Conservation (phyloP, 1,139 yeast species). For the Zygotorulaspora mrakii region DNA sequence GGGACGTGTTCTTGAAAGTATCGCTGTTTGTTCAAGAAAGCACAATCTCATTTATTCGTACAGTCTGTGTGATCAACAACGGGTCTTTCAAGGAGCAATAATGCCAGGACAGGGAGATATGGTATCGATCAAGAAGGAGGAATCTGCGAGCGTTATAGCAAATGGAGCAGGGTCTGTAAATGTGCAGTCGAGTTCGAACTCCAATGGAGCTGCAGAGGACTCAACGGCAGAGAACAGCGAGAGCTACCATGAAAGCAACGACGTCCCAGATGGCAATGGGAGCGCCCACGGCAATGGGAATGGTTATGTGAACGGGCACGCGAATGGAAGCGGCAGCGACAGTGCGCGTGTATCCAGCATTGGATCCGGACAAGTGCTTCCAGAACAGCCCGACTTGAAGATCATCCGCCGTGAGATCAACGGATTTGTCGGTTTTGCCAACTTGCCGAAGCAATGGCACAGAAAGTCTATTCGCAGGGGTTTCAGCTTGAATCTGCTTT, state of each 20-base stretch:
- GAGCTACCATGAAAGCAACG: too few relatives aligned
- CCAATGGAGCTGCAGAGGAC: slow-evolving; percentile 2
- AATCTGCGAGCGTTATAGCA: slow-evolving; percentile 10
- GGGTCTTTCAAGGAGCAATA: neutral
- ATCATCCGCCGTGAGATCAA: slow-evolving; percentile 78
- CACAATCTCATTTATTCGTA: too few relatives aligned
- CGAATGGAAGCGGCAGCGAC: slow-evolving; percentile 2
- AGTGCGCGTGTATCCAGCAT: neutral
- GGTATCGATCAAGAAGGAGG: slow-evolving; percentile 17
- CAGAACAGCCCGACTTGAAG: slow-evolving; percentile 41
- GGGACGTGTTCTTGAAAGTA: slow-evolving; percentile 3
- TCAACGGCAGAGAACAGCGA: slow-evolving; percentile 7
- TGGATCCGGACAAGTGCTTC: slow-evolving; percentile 29
- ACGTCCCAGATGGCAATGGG: too few relatives aligned
- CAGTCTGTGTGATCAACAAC: too few relatives aligned
- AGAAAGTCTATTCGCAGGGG: slow-evolving; percentile 91
- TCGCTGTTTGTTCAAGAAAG: neutral
- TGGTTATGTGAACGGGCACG: neutral
- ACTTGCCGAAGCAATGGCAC: slow-evolving; percentile 98
- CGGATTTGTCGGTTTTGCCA: slow-evolving; percentile 96
- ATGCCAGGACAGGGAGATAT: slow-evolving; percentile 13
- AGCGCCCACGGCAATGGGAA: neutral
- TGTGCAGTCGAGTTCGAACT: slow-evolving; percentile 7
- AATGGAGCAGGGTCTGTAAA: slow-evolving; percentile 4
- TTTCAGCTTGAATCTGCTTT: slow-evolving; percentile 83